These are phyloP conservation scores for Hyphopichia pseudoburtonii DNA, from an alignment of 1,139 yeast genomes.

Conservation along the genomic window DNA sequence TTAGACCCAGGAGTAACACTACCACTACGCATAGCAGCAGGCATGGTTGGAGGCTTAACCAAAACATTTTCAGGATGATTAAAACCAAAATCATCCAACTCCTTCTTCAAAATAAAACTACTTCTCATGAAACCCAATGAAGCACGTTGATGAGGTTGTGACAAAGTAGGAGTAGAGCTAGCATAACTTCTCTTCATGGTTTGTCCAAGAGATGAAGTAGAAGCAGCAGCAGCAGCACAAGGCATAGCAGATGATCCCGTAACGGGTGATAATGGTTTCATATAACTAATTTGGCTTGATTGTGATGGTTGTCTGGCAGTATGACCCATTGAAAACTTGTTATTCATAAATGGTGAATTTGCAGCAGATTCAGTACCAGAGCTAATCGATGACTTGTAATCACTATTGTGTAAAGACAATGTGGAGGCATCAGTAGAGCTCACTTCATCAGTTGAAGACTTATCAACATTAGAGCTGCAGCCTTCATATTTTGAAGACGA, in stretches of 20 bases:
- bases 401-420: slow-evolving; percentile 43
- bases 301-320: slow-evolving; percentile 10
- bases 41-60: slow-evolving; percentile 28
- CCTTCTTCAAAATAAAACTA: slow-evolving; percentile 38
- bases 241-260: slow-evolving; percentile 1
- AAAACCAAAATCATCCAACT: slow-evolving; percentile 28
- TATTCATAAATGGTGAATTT: slow-evolving; percentile 14
- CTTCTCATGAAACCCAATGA: slow-evolving; percentile 44
- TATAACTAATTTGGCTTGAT: slow-evolving; percentile 16
- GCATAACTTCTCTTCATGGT: slow-evolving; percentile 7
- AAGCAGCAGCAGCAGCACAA: background rate
- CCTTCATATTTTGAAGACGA: slow-evolving; percentile 18
- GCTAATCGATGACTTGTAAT: slow-evolving; percentile 28
- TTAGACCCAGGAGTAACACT: background rate
- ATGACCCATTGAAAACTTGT: slow-evolving; percentile 9
- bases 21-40: slow-evolving; percentile 17
- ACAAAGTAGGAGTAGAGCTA: slow-evolving; percentile 14
- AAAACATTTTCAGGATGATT: slow-evolving; percentile 34
- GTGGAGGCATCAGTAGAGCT: slow-evolving; percentile 35
- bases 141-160: slow-evolving; percentile 22
- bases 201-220: no score
- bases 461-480: slow-evolving; percentile 11
- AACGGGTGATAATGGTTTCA: slow-evolving; percentile 12
- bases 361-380: slow-evolving; percentile 17
- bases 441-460: slow-evolving; percentile 19